Percentiles rank a stretch among this genome's conserved stretches.
These are phyloP conservation scores for Myxozyma geophila DNA, from an alignment of 805 yeast genomes.

Conservation along the genomic window DNA sequence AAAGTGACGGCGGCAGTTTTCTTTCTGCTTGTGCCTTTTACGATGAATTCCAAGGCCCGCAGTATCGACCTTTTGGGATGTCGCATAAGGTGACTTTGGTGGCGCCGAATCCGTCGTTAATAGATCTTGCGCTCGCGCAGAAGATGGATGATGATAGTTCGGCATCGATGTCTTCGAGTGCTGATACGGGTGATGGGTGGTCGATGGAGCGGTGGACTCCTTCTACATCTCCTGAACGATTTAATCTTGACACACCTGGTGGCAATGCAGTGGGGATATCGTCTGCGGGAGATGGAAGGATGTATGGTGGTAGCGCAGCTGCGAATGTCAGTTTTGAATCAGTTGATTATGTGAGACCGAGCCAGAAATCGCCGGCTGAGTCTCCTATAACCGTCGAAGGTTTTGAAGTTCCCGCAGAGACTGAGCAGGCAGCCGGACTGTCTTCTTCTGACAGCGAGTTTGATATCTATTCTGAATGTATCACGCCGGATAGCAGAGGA, in stretches of 20 bases:
- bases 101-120: background rate
- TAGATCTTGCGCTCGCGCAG: no score
- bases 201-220: background rate
- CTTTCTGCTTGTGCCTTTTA: background rate
- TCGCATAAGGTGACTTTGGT: background rate
- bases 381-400: no score
- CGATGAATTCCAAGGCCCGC: slow-evolving; percentile 8
- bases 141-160: background rate
- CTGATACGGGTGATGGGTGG: background rate
- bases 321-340: background rate
- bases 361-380: background rate
- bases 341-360: background rate
- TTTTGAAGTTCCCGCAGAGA: background rate
- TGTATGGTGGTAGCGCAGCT: background rate
- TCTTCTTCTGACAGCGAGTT: no score
- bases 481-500: no score
- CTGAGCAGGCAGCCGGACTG: background rate
- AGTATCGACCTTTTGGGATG: background rate
- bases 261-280: background rate
- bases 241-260: background rate
- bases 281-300: background rate
- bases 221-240: slow-evolving; percentile 3
- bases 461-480: no score
- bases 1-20: background rate
- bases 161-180: background rate